Evolutionary conservation across 2,329 filamentous ascomycete species (phyloP), one percentile per base, ranked within the genome.

Genomic region (Pseudonectria foliicola): DNA sequence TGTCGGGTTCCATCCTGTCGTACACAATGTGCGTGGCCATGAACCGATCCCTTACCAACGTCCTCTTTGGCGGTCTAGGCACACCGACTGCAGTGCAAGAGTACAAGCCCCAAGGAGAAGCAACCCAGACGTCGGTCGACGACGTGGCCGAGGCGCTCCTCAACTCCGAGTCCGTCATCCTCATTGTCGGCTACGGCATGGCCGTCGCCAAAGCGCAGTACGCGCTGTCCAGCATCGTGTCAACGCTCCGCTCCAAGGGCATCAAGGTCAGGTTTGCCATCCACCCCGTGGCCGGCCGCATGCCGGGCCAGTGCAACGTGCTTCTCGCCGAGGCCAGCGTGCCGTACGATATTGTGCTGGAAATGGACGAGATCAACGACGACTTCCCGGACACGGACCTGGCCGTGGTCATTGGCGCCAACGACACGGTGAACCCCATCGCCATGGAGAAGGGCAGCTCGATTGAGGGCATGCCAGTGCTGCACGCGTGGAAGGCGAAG

Each of bases 321-420:
- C 69, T 95, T 3, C 76, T 94, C 11, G 88, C 88, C 0, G 88
- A 95, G 59, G 88, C 88, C 1, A 82, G 75, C 24, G 88, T 94
- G 21, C 86, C 86, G 3, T 94, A 94, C 52, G 88, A 95, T 50
- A 90, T 94, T 37, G 87, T 94, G 18, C 71, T 93, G 29, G 87
- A 95, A 63, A 94, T 94, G 87, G 88, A 94, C 49, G 88, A 95
- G 66, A 93, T 94, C 64, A 95, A 94, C 59, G 87, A 93, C 43
- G 87, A 94, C 52, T 95, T 94, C 57, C 61, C 71, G 6, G 83
- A 92, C 18, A 93, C 88, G 0, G 88, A 94, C 51, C 69, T 94
- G 8, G 88, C 85, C 0, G 74, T 94, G 4, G 87, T 94, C 0
- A 94, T 94, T 52, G 88, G 88, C 3, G 88, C 88, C 7, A 94